These are phyloP conservation scores for Phytophthora cactorum DNA, from an alignment of 352 stramenopile species.

Conservation along the genomic window DNA sequence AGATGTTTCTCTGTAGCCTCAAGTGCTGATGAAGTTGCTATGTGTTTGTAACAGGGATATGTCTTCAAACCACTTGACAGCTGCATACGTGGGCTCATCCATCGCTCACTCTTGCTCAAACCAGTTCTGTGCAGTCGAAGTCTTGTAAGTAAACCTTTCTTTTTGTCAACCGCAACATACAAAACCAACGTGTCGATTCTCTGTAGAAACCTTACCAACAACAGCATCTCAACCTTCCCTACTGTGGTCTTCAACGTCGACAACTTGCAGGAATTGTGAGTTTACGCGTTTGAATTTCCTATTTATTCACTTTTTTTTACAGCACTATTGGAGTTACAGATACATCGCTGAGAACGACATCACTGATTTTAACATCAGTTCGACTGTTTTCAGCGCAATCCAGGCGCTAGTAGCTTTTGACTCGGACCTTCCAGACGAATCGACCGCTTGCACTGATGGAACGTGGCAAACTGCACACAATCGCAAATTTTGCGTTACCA, in stretches of 20 bases:
- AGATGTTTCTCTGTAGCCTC: too few relatives aligned
- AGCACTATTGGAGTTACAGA: slow-evolving; percentile 6
- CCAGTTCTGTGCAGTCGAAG: slow-evolving; percentile 31
- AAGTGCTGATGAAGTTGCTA: not conserved
- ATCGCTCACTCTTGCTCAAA: slow-evolving; percentile 28
- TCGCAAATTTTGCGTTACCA: slow-evolving; percentile 39
- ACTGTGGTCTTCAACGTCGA: slow-evolving; percentile 43
- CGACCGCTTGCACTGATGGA: slow-evolving; percentile 26
- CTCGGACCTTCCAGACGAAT: slow-evolving; percentile 24
- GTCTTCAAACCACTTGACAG: slow-evolving; percentile 44
- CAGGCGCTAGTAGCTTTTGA: slow-evolving; percentile 30
- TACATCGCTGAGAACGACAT: slow-evolving; percentile 44
- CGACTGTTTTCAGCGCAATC: slow-evolving; percentile 35
- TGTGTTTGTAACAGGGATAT: slow-evolving; percentile 37
- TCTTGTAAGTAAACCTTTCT: slow-evolving; percentile 26
- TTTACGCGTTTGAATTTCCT: not conserved
- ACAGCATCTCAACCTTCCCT: slow-evolving; percentile 36
- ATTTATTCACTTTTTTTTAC: not conserved
- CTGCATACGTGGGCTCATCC: slow-evolving; percentile 38
- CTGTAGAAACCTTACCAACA: slow-evolving; percentile 44
- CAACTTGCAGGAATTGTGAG: slow-evolving; percentile 43
- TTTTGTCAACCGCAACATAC: not conserved
- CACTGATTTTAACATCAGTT: slow-evolving; percentile 46
- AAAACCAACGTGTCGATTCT: slow-evolving; percentile 12
- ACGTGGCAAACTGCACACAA: slow-evolving; percentile 41